phyloP scores from a whole-genome alignment of 257 asterid genomes.

The Orobanche coerulescens region DNA sequence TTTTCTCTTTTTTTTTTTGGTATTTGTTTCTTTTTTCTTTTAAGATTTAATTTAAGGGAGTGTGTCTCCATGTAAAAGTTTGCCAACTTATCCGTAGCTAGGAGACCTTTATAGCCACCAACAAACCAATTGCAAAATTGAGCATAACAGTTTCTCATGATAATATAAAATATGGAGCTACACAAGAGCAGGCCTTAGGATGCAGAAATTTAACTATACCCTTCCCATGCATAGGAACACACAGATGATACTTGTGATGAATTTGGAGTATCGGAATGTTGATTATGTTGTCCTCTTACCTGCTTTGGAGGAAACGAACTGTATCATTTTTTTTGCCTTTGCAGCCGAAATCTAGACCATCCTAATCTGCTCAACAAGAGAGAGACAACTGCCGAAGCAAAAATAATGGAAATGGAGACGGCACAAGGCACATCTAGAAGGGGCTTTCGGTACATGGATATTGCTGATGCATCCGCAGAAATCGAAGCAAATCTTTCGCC shows the following conservation, averaged over 20 bases:
- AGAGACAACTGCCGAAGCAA: constrained; percentile 32
- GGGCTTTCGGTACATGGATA: constrained; percentile 28
- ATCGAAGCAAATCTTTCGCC: constrained; percentile 80
- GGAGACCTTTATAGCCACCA: no score
- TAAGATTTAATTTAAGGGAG: no score
- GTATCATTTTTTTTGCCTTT: constrained; percentile 20
- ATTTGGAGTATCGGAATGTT: constrained; percentile 9
- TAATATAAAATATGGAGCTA: no score
- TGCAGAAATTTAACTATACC: no score
- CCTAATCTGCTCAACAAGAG: constrained; percentile 33
- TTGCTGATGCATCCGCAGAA: constrained; percentile 32
- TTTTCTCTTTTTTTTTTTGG: no score
- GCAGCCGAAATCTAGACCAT: constrained; percentile 23
- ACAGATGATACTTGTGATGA: neutral
- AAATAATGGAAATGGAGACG: constrained; percentile 32
- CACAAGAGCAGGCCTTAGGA: no score
- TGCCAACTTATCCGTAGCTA: no score
- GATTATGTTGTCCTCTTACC: constrained; percentile 24
- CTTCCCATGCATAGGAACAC: neutral
- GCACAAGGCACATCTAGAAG: constrained; percentile 27
- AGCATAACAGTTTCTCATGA: no score
- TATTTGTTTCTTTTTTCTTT: no score
- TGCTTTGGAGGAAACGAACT: constrained; percentile 18
- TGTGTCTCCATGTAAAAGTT: no score
- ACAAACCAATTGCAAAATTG: no score